Percentiles rank a stretch among this genome's conserved stretches.
phyloP scores from a whole-genome alignment of 1,139 yeast species.

The Saccharomycopsis hybrid region DNA sequence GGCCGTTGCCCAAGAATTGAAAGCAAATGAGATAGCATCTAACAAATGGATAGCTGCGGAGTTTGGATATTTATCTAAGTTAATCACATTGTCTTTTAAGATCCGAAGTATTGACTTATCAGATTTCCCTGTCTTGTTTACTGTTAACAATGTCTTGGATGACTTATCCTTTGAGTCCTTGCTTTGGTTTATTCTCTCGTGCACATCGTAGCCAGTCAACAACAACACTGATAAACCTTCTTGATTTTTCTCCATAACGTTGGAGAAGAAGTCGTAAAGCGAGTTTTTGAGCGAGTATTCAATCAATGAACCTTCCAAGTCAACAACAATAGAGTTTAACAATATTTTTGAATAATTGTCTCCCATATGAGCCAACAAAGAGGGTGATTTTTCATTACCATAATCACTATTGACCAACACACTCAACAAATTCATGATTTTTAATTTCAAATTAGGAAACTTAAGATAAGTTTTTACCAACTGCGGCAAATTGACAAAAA shows the following conservation, averaged over 20 bases:
- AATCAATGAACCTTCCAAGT: slow-evolving; percentile 55
- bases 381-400: slow-evolving; percentile 54
- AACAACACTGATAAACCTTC: slow-evolving; percentile 80
- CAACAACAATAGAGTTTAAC: slow-evolving; percentile 50
- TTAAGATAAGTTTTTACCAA: slow-evolving; percentile 56
- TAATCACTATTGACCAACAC: slow-evolving; percentile 52
- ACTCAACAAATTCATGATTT: slow-evolving; percentile 52
- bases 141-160: too few relatives aligned
- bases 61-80: slow-evolving; percentile 49
- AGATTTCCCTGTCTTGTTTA: background rate
- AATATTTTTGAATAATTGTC: slow-evolving; percentile 53
- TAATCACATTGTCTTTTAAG: slow-evolving; percentile 51
- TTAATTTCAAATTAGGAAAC: slow-evolving; percentile 41
- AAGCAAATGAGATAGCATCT: slow-evolving; percentile 59
- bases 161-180: too few relatives aligned
- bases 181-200: slow-evolving; percentile 22
- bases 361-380: slow-evolving; percentile 77
- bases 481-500: slow-evolving; percentile 51
- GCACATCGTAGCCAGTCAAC: slow-evolving; percentile 61
- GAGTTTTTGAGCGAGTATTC: slow-evolving; percentile 49
- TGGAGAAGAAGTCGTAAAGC: slow-evolving; percentile 66
- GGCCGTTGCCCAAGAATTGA: slow-evolving; percentile 63
- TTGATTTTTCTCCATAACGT: slow-evolving; percentile 72
- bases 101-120: slow-evolving; percentile 40
- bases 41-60: slow-evolving; percentile 50